Evolutionary conservation across 306 rosid genomes (phyloP), one percentile per base, ranked within the genome.

Genomic region (Corylus heterophylla): DNA sequence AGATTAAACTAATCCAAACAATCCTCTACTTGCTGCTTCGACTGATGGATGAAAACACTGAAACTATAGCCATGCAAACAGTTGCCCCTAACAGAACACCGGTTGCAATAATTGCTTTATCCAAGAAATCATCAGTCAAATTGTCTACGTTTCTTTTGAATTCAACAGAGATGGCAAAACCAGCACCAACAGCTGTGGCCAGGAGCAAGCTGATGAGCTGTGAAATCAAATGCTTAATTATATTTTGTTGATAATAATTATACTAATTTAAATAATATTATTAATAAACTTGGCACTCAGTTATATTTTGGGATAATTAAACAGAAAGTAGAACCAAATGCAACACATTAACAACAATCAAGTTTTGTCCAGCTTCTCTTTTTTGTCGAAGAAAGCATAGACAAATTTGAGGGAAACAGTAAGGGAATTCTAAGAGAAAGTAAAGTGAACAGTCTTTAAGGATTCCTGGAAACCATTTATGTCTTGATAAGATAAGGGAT

Each of bases 151-250:
- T 22, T 3, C 44, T 78, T 13, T 82, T 86, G 48, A 86, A 74
- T 45, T 89, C 93, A 2, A 70, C 0, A 2, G 82, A 78, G 8
- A 80, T 77, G 2, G 80, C 91, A 17, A 89, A 84, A 3, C 96
- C 91, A 5, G 77, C 96, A 7, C 88, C 90, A 44, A 85, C 76
- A 3, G 79, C 96, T 0, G 89, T 12, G 14, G 81, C 93, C 20
- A 87, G 75, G 63, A 91, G 31, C 77, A 80, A 39, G 83, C 80
- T 72, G 47, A 74, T 78, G 16, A 80, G 68, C 90, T 84, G 84
- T 74, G 12, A 58, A 82, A 54, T 62, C n/a, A 58, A 8, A 14
- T 39, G 25, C 4, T 59, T 42, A 5, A 42, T 42, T 42, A 42
- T 61, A 72, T 59, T 31, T 31, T 31, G 35, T 31, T 31, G 35